These are phyloP conservation scores for Cercospora sp. DNA, from an alignment of 2,329 filamentous ascomycete species.

Conservation along the genomic window DNA sequence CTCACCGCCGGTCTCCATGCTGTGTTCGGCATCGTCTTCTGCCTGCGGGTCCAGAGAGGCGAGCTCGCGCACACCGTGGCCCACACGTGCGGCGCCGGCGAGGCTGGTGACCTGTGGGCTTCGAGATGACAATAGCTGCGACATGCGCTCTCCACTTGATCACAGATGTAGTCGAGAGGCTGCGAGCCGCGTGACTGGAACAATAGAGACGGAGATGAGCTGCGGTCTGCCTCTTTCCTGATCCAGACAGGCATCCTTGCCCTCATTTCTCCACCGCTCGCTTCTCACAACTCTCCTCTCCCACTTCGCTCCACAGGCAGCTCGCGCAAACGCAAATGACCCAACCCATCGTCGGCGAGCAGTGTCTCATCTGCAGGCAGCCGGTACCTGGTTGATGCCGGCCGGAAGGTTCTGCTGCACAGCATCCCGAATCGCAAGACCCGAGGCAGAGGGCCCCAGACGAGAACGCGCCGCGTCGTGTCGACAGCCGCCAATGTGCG, in stretches of 20 bases:
- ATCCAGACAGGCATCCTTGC: neutral
- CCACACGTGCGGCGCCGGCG: neutral
- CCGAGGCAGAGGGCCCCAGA: neutral
- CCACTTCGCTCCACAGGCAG: neutral
- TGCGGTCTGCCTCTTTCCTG: neutral
- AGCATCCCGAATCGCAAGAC: neutral
- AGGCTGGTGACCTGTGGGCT: neutral
- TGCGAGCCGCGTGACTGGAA: constrained; percentile 2
- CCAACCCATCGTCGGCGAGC: neutral
- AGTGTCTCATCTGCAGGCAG: neutral
- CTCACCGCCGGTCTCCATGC: neutral
- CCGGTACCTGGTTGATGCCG: constrained; percentile 1
- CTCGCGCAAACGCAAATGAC: neutral
- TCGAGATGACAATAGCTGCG: neutral
- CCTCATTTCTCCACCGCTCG: neutral
- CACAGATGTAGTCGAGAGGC: constrained; percentile 6
- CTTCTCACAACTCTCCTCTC: neutral
- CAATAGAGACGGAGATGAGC: constrained; percentile 1
- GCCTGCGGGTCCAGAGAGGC: neutral
- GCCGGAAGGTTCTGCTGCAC: neutral
- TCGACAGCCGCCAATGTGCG: constrained; percentile 3
- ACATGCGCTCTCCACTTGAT: constrained; percentile 10
- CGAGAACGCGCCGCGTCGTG: constrained; percentile 7
- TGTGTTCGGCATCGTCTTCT: neutral
- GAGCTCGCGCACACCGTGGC: neutral